Evolutionary conservation across 2,329 filamentous ascomycete genomes (phyloP).

Genomic region (Aspergillus tubingensis): DNA sequence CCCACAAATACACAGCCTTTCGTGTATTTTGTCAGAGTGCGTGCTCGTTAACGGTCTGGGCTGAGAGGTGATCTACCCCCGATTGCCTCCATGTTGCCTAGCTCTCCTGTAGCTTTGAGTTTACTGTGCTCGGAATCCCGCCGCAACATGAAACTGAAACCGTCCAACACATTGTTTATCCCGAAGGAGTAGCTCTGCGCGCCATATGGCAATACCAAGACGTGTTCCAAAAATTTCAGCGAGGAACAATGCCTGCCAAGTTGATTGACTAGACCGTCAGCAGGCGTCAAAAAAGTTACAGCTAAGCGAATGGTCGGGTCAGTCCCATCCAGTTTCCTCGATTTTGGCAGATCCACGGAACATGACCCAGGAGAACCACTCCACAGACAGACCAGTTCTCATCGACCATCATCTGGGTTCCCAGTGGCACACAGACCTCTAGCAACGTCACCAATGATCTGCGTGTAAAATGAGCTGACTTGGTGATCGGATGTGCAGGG

Average conservation of each 20-base stretch:
- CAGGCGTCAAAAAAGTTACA: not conserved
- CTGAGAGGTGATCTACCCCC: not conserved
- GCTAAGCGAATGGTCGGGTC: not conserved
- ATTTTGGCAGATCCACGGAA: not conserved
- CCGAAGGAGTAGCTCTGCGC: not conserved
- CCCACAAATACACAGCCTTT: not conserved
- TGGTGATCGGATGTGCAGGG: constrained; percentile 3
- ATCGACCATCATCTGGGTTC: not conserved
- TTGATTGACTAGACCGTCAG: not conserved
- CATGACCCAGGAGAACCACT: not conserved
- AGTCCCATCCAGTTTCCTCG: not conserved
- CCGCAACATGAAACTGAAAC: not conserved
- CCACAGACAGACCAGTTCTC: not conserved
- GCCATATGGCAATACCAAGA: not conserved
- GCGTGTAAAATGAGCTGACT: constrained; percentile 6
- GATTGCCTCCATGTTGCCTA: not conserved
- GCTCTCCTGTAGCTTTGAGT: not conserved
- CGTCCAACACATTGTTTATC: not conserved
- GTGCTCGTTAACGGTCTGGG: not conserved
- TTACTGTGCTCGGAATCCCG: constrained; percentile 1
- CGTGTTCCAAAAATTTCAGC: not conserved
- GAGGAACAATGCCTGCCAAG: not conserved
- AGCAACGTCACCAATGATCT: constrained; percentile 6
- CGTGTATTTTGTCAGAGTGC: not conserved
- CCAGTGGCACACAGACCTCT: not conserved